Percentiles rank a stretch among this genome's conserved stretches.
Conservation (phyloP, 2,329 filamentous ascomycete species). For the Alternaria sp. region DNA sequence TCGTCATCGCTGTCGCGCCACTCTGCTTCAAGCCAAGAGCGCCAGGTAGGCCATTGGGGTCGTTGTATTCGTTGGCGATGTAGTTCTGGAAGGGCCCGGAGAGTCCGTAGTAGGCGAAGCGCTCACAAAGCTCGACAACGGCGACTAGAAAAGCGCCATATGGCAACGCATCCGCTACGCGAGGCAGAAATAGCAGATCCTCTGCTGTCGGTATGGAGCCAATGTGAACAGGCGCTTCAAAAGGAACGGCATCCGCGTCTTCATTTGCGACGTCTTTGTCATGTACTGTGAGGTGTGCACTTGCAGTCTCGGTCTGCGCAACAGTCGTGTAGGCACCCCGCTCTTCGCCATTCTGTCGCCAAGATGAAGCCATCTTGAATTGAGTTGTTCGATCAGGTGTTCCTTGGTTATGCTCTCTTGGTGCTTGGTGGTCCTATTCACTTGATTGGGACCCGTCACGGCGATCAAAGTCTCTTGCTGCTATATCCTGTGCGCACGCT, state of each 20-base stretch:
- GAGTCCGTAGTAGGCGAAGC: constrained; percentile 56
- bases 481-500: background rate
- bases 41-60: constrained; percentile 50
- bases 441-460: background rate
- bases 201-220: constrained; percentile 35
- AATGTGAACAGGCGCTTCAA: constrained; percentile 18
- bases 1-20: constrained; percentile 54
- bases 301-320: constrained; percentile 38
- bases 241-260: background rate
- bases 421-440: background rate
- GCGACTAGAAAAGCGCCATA: constrained; percentile 56
- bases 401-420: background rate
- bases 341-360: constrained; percentile 23
- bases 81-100: constrained; percentile 60
- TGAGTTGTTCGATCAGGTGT: background rate
- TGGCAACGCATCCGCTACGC: constrained; percentile 54
- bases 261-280: constrained; percentile 16
- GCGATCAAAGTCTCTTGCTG: background rate
- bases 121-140: constrained; percentile 57
- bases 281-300: constrained; percentile 22
- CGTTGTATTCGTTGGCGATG: constrained; percentile 52
- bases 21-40: constrained; percentile 52
- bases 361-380: constrained; percentile 27
- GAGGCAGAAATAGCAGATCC: constrained; percentile 35
- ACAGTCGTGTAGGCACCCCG: constrained; percentile 41